Base-by-base conservation (phyloP, 257 asterid genomes). In the Fraxinus americana region DNA sequence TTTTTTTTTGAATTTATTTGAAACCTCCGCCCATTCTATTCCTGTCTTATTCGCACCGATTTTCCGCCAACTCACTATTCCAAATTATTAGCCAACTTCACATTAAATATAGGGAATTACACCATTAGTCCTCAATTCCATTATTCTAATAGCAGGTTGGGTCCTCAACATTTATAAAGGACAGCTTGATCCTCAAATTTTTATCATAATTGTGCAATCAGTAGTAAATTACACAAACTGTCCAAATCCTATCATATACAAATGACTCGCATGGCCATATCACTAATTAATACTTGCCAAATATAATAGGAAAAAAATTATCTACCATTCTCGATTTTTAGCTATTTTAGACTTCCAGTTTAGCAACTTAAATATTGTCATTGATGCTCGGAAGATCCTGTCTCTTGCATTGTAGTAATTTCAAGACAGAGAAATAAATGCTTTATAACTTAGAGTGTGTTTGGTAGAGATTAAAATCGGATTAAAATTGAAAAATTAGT, bases 41-140 rank as follows among this genome's bases (percentile, higher is more conserved):
- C 69, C 78, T 43, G 86, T 79, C 83, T 13, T 71, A 73, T 57
- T 82, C 81, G 63, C 77, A 41, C 71, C 69, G 76, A 75, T 80
- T 80, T 79, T 87, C 85, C 90, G 85, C 85, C 86, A 84, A 75
- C 65, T 29, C 27, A 57, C 59, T 39, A 34, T 12, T 74, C 66
- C 66, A 59, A 77, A 59, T 57, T 65, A 0, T 7, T 2, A 19
- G 27, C n/a, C 17, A 65, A 72, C 0, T 36, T 23, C 0, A 79
- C 69, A 63, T 27, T 76, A 76, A 21, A 59, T 21, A 59, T 59
- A 59, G 14, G 32, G 67, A 59, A 13, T 79, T 79, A 0, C 82
- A 73, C 3, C 2, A 76, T 73, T 74, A 77, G 32, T 25, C 34
- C 69, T 7, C 36, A 1, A 27, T 7, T 7, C 9, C 29, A 11